These are phyloP conservation scores for Pseudocercospora macadamiae DNA, from an alignment of 2,329 filamentous ascomycete genomes.

Conservation along the genomic window DNA sequence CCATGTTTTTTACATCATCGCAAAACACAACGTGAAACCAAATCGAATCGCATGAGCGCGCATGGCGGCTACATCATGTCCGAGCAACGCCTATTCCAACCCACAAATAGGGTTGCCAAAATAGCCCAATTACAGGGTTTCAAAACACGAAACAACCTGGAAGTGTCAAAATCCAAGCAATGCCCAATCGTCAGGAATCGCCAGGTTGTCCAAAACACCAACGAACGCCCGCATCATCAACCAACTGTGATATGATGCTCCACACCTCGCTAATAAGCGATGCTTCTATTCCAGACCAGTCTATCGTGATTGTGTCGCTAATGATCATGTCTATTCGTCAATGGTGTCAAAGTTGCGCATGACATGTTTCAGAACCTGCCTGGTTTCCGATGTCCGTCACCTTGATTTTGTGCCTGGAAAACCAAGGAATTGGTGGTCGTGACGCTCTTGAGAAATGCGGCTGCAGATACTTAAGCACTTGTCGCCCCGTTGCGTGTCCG, in stretches of 20 bases:
- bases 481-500: too few species aligned
- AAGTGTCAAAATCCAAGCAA: too few species aligned
- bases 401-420: background rate
- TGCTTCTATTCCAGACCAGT: background rate
- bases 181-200: too few species aligned
- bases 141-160: background rate
- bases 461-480: too few species aligned
- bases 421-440: background rate
- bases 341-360: background rate
- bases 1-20: background rate
- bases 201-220: slow-evolving; percentile 4
- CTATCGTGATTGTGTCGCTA: background rate
- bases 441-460: background rate
- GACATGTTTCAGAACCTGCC: background rate
- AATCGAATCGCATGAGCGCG: background rate
- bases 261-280: background rate
- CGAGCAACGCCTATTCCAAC: background rate
- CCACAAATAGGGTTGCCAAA: background rate
- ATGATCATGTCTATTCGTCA: too few species aligned
- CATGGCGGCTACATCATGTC: slow-evolving; percentile 1
- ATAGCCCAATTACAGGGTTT: background rate
- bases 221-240: background rate
- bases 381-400: background rate
- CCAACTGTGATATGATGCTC: background rate
- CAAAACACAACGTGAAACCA: background rate